Evolutionary conservation across 2,329 filamentous ascomycete genomes (phyloP).

Genomic region (Microcyclosporella mali): DNA sequence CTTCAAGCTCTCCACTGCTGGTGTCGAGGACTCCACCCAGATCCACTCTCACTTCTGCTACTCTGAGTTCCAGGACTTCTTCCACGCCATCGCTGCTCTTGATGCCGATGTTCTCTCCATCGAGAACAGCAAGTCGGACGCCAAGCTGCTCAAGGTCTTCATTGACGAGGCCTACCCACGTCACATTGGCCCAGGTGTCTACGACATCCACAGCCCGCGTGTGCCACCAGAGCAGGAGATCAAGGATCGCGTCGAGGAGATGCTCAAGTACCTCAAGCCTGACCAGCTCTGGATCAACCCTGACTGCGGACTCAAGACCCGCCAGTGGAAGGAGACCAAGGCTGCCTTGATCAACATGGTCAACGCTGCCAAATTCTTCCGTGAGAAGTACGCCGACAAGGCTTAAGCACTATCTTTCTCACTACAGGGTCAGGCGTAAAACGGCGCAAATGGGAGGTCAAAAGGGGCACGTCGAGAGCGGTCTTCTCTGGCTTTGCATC

Average conservation of each 20-base stretch:
- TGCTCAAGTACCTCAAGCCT: conserved; percentile 91
- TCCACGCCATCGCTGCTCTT: conserved; percentile 97
- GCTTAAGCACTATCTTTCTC: neutral
- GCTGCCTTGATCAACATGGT: conserved; percentile 94
- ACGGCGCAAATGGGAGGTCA: neutral
- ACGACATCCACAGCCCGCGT: conserved; percentile 99
- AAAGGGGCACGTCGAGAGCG: neutral
- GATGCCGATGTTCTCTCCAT: conserved; percentile 98
- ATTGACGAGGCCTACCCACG: conserved; percentile 94
- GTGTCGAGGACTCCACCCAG: conserved; percentile 92
- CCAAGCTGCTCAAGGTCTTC: conserved; percentile 98
- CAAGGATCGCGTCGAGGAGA: conserved; percentile 94
- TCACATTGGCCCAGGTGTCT: conserved; percentile 94
- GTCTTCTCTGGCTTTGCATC: neutral
- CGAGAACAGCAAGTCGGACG: conserved; percentile 99
- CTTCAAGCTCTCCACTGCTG: conserved; percentile 91
- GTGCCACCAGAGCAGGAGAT: conserved; percentile 96
- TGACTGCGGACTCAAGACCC: conserved; percentile 98
- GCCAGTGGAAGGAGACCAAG: conserved; percentile 98
- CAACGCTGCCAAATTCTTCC: conserved; percentile 95
- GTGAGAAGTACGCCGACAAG: conserved; percentile 38
- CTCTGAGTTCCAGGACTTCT: conserved; percentile 99
- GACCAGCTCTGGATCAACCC: conserved; percentile 99
- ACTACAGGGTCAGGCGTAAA: neutral
- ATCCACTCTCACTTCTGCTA: conserved; percentile 99